phyloP scores from a whole-genome alignment of 164 flowering plant species.

The Nelumbo lutea region DNA sequence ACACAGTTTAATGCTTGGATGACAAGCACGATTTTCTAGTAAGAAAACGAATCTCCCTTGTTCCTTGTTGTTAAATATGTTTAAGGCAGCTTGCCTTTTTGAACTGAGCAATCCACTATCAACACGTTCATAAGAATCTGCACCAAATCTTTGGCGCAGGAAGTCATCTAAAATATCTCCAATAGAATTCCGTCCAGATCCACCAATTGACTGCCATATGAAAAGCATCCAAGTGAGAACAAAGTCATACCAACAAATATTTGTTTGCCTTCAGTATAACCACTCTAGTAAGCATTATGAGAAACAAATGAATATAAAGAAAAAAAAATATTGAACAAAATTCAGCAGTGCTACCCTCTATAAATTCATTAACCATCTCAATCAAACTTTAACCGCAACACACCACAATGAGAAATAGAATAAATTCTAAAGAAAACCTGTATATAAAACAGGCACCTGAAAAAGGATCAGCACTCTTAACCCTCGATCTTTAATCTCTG shows the following conservation, averaged over 20 bases:
- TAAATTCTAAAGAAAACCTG: background rate
- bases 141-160: conserved; percentile 67
- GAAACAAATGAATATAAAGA: background rate
- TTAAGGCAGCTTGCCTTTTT: conserved; percentile 57
- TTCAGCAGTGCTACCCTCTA: too few species aligned
- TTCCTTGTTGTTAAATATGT: conserved; percentile 61
- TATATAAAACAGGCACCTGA: conserved; percentile 45
- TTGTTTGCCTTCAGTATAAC: too few species aligned
- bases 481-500: conserved; percentile 41
- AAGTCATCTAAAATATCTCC: conserved; percentile 85
- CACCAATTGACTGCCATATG: conserved; percentile 46
- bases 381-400: background rate
- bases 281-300: too few species aligned
- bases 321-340: too few species aligned
- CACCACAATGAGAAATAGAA: background rate
- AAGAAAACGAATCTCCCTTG: conserved; percentile 66
- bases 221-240: conserved; percentile 8
- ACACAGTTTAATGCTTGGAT: conserved; percentile 61
- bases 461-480: conserved; percentile 61
- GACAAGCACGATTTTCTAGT: conserved; percentile 77
- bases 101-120: conserved; percentile 39
- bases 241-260: background rate
- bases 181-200: conserved; percentile 37
- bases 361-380: too few species aligned
- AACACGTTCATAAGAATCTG: conserved; percentile 72